Percentiles rank a stretch among this genome's conserved stretches.
phyloP scores from a whole-genome alignment of 257 asterid genomes.

The Przewalskia tangutica region DNA sequence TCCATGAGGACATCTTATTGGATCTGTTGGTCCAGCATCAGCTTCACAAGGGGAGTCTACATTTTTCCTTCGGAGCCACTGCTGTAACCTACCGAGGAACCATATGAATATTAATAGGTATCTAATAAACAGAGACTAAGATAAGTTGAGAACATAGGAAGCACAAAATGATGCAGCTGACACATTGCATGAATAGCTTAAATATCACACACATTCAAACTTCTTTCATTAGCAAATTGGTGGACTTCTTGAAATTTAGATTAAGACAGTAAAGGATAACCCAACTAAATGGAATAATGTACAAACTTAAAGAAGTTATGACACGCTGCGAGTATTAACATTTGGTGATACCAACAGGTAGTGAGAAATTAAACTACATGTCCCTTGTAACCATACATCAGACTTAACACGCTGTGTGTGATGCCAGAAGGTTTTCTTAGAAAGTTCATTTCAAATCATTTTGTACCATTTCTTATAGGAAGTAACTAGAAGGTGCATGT shows the following conservation, averaged over 20 bases:
- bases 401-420: neutral
- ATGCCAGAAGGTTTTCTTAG: neutral
- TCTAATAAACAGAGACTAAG: neutral
- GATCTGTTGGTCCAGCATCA: constrained; percentile 94
- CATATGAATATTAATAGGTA: neutral
- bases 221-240: neutral
- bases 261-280: neutral
- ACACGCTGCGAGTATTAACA: neutral
- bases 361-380: neutral
- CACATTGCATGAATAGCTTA: neutral
- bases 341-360: neutral
- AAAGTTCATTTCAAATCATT: neutral
- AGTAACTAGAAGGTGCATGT: constrained; percentile 2
- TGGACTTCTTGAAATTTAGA: neutral
- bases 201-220: neutral
- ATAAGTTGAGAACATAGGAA: neutral
- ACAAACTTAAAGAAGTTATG: neutral
- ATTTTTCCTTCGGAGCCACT: constrained; percentile 84
- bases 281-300: neutral
- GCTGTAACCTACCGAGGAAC: constrained; percentile 71
- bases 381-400: neutral
- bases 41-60: constrained; percentile 76
- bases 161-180: neutral
- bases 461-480: neutral
- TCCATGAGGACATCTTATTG: constrained; percentile 88